phyloP scores from a whole-genome alignment of 768 basidiomycete species.

The Pleurotus salmoneostramineus region DNA sequence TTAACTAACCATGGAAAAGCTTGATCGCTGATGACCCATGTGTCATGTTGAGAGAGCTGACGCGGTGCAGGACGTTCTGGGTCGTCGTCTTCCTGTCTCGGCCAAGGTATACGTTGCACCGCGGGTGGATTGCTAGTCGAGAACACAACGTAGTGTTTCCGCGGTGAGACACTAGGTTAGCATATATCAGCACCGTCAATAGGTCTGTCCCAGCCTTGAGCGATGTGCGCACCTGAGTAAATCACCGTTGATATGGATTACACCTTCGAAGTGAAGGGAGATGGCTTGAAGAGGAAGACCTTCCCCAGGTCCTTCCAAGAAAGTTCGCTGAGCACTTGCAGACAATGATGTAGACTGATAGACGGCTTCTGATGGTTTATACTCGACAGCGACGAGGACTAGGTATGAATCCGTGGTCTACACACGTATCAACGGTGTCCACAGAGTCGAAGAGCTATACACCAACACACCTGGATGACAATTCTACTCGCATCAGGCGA shows the following conservation, averaged over 20 bases:
- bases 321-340: constrained; percentile 56
- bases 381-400: constrained; percentile 67
- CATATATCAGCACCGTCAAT: not conserved
- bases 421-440: not conserved
- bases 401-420: constrained; percentile 82
- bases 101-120: constrained; percentile 85
- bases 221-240: constrained; percentile 53
- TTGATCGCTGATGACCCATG: constrained; percentile 64
- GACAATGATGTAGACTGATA: constrained; percentile 54
- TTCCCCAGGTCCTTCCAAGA: constrained; percentile 80
- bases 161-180: constrained; percentile 63
- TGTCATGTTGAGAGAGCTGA: constrained; percentile 45
- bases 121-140: constrained; percentile 73
- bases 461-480: constrained; percentile 67
- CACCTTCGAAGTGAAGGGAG: constrained; percentile 73
- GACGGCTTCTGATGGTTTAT: constrained; percentile 47
- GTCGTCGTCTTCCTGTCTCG: constrained; percentile 41
- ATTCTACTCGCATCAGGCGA: constrained; percentile 78
- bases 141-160: constrained; percentile 65
- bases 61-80: constrained; percentile 15
- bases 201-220: too few relatives aligned
- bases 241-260: constrained; percentile 72
- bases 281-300: constrained; percentile 66
- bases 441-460: not conserved
- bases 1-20: constrained; percentile 76